Evolutionary conservation across 2,329 filamentous ascomycete species (phyloP).

Genomic region (Aspergillus brunneoviolaceus): DNA sequence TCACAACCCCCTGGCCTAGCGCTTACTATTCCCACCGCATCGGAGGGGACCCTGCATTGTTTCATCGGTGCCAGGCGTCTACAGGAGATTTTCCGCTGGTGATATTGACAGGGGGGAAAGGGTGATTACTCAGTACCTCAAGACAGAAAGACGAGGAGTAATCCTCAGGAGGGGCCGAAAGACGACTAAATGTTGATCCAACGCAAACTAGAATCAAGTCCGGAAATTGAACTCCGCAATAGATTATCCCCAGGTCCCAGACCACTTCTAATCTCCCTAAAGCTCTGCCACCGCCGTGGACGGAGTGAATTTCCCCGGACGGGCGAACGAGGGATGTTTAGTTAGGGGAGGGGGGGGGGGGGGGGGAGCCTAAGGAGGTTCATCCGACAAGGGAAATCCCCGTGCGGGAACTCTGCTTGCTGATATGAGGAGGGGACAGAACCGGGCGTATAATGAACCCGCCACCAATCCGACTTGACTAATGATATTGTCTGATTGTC

Average conservation of each 20-base stretch:
- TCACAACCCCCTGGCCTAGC: conserved; percentile 8
- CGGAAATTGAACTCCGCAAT: conserved; percentile 23
- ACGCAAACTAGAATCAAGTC: conserved; percentile 6
- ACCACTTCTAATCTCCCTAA: neutral
- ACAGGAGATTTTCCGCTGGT: neutral
- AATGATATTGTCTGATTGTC: neutral
- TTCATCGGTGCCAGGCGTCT: conserved; percentile 10
- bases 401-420: neutral
- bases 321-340: neutral
- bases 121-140: neutral
- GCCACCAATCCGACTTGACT: neutral
- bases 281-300: neutral
- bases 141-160: no score
- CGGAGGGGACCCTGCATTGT: conserved; percentile 13
- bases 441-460: neutral
- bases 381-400: neutral
- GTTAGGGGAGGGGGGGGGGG: neutral
- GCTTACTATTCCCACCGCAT: conserved; percentile 3
- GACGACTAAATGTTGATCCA: neutral
- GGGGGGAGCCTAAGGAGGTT: neutral
- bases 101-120: neutral
- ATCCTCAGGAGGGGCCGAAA: neutral
- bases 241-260: conserved; percentile 12
- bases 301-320: neutral
- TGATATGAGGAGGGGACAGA: neutral